Evolutionary conservation across 805 yeast genomes (phyloP).

Genomic region (Saturnispora sanitii): DNA sequence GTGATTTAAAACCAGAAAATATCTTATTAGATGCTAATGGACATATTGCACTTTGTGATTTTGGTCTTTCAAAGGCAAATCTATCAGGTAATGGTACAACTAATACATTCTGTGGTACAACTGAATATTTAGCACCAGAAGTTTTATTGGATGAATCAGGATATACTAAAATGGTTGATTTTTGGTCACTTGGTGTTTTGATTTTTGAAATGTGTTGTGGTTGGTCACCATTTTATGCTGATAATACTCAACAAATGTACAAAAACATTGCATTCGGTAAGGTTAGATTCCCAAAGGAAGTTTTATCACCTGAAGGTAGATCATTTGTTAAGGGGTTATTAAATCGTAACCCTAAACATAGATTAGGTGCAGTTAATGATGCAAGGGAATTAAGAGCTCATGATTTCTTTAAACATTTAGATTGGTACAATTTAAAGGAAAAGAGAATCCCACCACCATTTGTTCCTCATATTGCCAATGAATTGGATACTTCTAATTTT

Average conservation of each 20-base stretch:
- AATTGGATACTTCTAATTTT: conserved; percentile 91
- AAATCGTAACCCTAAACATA: conserved; percentile 91
- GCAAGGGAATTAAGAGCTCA: conserved; percentile 90
- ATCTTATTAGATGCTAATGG: conserved; percentile 93
- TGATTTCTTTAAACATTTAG: conserved; percentile 83
- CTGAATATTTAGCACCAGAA: conserved; percentile 97
- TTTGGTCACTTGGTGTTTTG: conserved; percentile 95
- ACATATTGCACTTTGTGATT: conserved; percentile 94
- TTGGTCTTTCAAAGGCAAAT: conserved; percentile 93
- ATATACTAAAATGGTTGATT: conserved; percentile 97
- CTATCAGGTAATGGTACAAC: conserved; percentile 79
- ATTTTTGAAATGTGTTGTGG: conserved; percentile 99
- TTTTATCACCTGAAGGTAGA: conserved; percentile 84
- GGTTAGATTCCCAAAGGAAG: conserved; percentile 94
- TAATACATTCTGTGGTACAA: conserved; percentile 96
- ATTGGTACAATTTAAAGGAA: conserved; percentile 71
- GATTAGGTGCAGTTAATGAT: conserved; percentile 85
- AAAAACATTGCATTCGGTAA: conserved; percentile 98
- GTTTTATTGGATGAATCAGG: conserved; percentile 92
- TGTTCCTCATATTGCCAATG: conserved; percentile 85
- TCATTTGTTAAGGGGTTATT: conserved; percentile 90
- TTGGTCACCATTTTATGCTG: conserved; percentile 98
- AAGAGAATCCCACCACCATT: conserved; percentile 94
- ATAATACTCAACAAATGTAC: conserved; percentile 97
- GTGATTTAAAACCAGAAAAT: conserved; percentile 96